Evolutionary conservation across 1,139 yeast species (phyloP), one percentile per base, ranked within the genome.

Genomic region (Yamadazyma spencermartinsiae): DNA sequence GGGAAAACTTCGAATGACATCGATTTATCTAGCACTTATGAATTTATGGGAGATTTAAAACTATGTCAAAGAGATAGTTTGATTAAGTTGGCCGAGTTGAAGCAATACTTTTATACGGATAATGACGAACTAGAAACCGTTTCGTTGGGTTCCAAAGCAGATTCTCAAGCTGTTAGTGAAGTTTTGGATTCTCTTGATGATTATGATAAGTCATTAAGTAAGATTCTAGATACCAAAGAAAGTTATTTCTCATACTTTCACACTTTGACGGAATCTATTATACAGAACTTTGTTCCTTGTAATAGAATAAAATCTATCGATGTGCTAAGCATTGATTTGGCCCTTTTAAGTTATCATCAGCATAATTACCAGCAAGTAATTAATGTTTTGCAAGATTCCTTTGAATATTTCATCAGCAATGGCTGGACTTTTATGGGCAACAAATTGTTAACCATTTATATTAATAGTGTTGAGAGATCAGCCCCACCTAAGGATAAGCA

Each of bases 391-490:
- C 79, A 80, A 34, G 77, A 80, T 16, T 79, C 94, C 2, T 87
- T 86, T 35, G 79, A 76, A 30, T 78, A 80, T 42, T 88, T 84
- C 52, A 70, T 76, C 13, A 58, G 72, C 19, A 77, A 82, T 40
- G 88, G 89, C 1, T 89, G 97, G 96, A 76, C 74, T 41, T 65
- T 69, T 31, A 77, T 89, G 55, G 88, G 95, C 0, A 74, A 81
- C 1, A 63, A 76, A 14, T 60, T 90, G 14, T 64, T 86, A 30
- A 80, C 79, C 46, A 66, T 83, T 0, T 88, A 84, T 53, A 72
- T 86, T 25, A 78, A 79, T 33, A 87, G 96, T 50, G 65, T 89
- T 31, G 79, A 77, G 48, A 65, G 76, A 28, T 56, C 79, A 42
- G 3, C 18, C 12, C 11, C 12, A 11, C 33, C 7, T 9, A 28